Evolutionary conservation across 257 asterid genomes (phyloP).

Genomic region (Scutellaria minor): DNA sequence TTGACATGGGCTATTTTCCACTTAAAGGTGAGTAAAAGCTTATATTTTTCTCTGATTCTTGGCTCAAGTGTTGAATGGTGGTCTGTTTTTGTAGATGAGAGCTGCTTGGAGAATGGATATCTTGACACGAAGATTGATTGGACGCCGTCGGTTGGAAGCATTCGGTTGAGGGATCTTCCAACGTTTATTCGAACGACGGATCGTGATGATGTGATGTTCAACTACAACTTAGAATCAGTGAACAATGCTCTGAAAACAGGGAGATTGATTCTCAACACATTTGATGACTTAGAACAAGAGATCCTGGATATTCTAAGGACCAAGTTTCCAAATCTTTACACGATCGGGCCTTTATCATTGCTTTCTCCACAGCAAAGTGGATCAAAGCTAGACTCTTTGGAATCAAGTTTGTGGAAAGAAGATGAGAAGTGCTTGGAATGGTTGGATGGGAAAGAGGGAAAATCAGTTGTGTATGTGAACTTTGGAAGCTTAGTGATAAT

Average conservation of each 20-base stretch:
- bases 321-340: constrained; percentile 42
- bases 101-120: constrained; percentile 48
- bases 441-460: constrained; percentile 39
- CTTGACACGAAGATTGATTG: constrained; percentile 48
- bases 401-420: constrained; percentile 49
- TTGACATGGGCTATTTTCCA: constrained; percentile 43
- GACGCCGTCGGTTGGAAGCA: constrained; percentile 45
- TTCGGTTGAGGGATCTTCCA: constrained; percentile 47
- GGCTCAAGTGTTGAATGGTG: not conserved
- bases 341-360: constrained; percentile 46
- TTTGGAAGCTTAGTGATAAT: constrained; percentile 46
- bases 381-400: constrained; percentile 24
- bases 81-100: constrained; percentile 41
- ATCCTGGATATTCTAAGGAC: constrained; percentile 37
- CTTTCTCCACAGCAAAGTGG: constrained; percentile 13
- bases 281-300: constrained; percentile 44
- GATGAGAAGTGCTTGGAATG: constrained; percentile 44
- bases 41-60: not conserved
- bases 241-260: constrained; percentile 33
- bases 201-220: constrained; percentile 43
- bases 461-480: constrained; percentile 50
- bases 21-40: constrained; percentile 45
- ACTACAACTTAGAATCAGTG: constrained; percentile 39
- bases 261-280: constrained; percentile 46
- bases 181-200: constrained; percentile 43